Evolutionary conservation across 1,139 yeast genomes (phyloP), one percentile per base, ranked within the genome.

Genomic region (Yamadazyma friedrichii): DNA sequence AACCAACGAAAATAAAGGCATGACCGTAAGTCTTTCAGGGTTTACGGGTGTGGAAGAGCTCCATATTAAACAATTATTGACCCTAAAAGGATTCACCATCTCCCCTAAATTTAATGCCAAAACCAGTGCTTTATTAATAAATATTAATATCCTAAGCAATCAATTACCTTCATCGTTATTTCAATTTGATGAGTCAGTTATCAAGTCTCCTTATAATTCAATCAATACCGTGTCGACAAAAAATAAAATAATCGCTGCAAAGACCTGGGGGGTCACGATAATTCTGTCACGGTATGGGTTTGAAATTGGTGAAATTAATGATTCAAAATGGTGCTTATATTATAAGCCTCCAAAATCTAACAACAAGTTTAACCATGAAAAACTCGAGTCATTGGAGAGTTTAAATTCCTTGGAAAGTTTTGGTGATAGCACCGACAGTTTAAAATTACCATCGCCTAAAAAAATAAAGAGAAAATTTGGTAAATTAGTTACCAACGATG

Each of bases 41-140:
- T 91, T 86, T 54, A 74, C 80, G 10, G 97, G 96, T 0, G 80
- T 88, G 13, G 97, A 91, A 57, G 66, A 83, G 24, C 64, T 88
- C 33, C 98, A 91, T 61, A 54, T 88, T 9, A 80, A 77, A 13
- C 84, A 85, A 52, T 66, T 91, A 39, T 67, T 88, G 10, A 54
- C 64, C 29, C 58, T 68, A n/a, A 51, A 81, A 62, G 68, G 87
- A 10, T 70, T 82, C 58, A 61, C 69, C 40, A 63, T 76, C 46
- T 62, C 75, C 48, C 76, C 76, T 3, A 68, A 76, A 3, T 66
- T 89, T 42, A 76, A 79, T 6, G 61, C 74, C 15, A 65, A 73
- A 9, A 68, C 88, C 31, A 89, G 87, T 55, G 52, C 88, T 13
- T 63, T 89, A 28, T 61, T 89, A 2, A 72, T 88, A 2, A 82